These are phyloP conservation scores for Gracilaria gracilis DNA, from an alignment of 23 red algal genomes.

Conservation along the genomic window DNA sequence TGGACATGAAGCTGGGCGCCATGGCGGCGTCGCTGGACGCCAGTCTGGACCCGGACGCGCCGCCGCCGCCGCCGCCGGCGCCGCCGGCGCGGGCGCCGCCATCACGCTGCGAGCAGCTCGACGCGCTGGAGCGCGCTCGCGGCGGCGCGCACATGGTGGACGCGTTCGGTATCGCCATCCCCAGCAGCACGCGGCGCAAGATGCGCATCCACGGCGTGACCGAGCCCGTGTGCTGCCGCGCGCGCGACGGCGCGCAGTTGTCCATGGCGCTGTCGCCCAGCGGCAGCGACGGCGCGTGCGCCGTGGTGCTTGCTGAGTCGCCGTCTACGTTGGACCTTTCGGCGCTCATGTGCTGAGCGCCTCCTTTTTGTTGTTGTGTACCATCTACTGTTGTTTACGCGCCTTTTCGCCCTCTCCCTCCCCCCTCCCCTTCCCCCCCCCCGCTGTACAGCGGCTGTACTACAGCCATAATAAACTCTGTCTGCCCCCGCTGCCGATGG, in stretches of 20 bases:
- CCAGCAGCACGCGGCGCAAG: neutral
- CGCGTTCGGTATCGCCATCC: slow-evolving; percentile 30
- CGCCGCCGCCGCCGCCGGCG: neutral
- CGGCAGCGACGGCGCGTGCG: neutral
- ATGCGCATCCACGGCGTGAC: neutral
- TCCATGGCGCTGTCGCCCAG: neutral
- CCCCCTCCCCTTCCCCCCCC: neutral
- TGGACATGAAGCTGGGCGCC: slow-evolving; percentile 63
- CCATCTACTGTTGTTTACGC: too few relatives aligned
- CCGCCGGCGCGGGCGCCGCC: neutral
- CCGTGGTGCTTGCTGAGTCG: slow-evolving; percentile 47
- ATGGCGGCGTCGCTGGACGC: slow-evolving; percentile 16
- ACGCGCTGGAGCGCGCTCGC: neutral
- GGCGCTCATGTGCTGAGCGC: slow-evolving; percentile 53
- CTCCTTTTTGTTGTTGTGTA: too few relatives aligned
- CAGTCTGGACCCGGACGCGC: neutral
- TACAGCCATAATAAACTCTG: too few relatives aligned
- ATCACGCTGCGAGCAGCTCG: too few relatives aligned
- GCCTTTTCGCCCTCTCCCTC: neutral
- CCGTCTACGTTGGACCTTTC: slow-evolving; percentile 54
- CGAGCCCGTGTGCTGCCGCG: neutral
- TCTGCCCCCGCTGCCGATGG: too few relatives aligned
- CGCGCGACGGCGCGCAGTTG: neutral
- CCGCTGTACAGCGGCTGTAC: neutral
- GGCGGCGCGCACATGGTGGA: slow-evolving; percentile 25